A percentile compares a stretch with the other conserved stretches of the same genome.
Evolutionary conservation across 176 grass and related monocot genomes (phyloP).

Genomic region (Lolium multiflorum): DNA sequence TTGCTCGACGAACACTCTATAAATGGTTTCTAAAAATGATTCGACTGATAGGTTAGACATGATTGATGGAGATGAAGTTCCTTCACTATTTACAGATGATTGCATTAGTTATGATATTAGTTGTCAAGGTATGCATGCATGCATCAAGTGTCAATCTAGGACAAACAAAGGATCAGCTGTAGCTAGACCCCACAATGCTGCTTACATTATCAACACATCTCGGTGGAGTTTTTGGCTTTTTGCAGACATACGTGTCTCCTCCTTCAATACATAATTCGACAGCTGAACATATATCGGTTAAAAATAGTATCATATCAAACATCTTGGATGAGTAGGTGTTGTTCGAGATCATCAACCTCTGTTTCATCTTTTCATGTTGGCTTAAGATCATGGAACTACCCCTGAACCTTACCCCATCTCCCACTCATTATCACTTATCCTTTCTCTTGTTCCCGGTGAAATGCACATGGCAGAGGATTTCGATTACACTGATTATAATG

Average conservation of each 20-base stretch:
- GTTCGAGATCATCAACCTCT: not conserved
- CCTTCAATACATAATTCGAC: constrained; percentile 1
- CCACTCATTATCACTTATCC: not conserved
- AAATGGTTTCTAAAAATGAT: constrained; percentile 6
- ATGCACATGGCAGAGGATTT: not conserved
- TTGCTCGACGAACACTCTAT: not conserved
- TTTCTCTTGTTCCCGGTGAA: not conserved
- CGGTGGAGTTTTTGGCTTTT: constrained; percentile 8
- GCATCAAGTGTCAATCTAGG: constrained; percentile 40
- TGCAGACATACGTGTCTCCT: constrained; percentile 5
- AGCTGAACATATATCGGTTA: constrained; percentile 1
- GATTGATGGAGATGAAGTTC: constrained; percentile 7
- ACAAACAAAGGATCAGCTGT: constrained; percentile 37
- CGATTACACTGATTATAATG: not conserved
- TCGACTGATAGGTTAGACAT: not conserved
- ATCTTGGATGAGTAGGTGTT: not conserved
- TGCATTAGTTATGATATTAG: constrained; percentile 23
- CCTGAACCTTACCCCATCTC: not conserved
- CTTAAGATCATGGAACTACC: not conserved
- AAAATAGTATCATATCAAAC: not conserved
- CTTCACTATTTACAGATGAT: constrained; percentile 30
- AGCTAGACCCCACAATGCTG: not conserved
- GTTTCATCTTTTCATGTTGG: not conserved
- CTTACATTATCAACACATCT: not conserved
- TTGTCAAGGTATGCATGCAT: constrained; percentile 10